phyloP scores from a whole-genome alignment of 2,329 filamentous ascomycete species.

The Talaromyces islandicus region DNA sequence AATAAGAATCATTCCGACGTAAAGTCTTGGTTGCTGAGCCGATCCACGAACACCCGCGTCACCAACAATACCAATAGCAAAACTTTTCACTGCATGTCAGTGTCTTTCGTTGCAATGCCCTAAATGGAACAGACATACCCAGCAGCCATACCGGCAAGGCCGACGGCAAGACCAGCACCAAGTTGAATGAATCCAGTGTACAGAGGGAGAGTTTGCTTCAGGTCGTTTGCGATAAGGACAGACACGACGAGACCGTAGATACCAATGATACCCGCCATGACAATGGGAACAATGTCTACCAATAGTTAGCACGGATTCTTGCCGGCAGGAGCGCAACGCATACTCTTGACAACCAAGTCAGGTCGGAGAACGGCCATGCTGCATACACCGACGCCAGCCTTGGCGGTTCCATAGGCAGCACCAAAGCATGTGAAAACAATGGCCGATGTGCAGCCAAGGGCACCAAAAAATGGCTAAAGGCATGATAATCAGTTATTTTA shows the following conservation, averaged over 20 bases:
- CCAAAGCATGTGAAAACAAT: slow-evolving; percentile 96
- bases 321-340: slow-evolving; percentile 34
- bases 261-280: slow-evolving; percentile 99
- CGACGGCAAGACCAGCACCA: slow-evolving; percentile 74
- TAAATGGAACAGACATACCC: slow-evolving; percentile 36
- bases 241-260: slow-evolving; percentile 92
- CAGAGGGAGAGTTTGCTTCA: slow-evolving; percentile 65
- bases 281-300: slow-evolving; percentile 95
- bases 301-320: slow-evolving; percentile 10
- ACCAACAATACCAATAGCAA: slow-evolving; percentile 78
- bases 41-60: slow-evolving; percentile 49
- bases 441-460: slow-evolving; percentile 91
- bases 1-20: slow-evolving; percentile 97
- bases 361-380: slow-evolving; percentile 97
- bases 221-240: slow-evolving; percentile 75
- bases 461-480: slow-evolving; percentile 80
- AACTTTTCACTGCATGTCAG: slow-evolving; percentile 40
- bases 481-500: slow-evolving; percentile 17
- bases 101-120: slow-evolving; percentile 4
- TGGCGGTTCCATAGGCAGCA: slow-evolving; percentile 96
- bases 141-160: slow-evolving; percentile 75
- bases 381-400: slow-evolving; percentile 97
- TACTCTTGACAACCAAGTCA: slow-evolving; percentile 99
- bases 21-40: slow-evolving; percentile 56
- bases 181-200: slow-evolving; percentile 83